phyloP scores from a whole-genome alignment of 306 rosid species.

The Castanea sativa region DNA sequence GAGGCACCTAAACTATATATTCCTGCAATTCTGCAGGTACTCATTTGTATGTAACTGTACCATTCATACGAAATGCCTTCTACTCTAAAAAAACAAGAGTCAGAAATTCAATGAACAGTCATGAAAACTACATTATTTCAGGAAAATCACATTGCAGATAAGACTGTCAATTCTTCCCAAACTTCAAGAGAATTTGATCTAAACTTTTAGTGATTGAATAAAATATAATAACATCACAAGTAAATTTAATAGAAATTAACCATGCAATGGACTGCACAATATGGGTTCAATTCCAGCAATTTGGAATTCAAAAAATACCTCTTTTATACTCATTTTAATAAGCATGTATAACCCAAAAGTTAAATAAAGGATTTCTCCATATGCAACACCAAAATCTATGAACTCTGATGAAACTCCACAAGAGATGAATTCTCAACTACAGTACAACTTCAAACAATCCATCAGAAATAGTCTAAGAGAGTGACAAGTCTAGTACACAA shows the following conservation, averaged over 20 bases:
- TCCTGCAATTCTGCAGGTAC: background rate
- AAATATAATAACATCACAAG: background rate
- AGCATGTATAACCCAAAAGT: background rate
- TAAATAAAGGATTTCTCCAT: background rate
- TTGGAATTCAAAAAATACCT: background rate
- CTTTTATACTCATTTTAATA: background rate
- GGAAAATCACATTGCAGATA: background rate
- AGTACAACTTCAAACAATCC: background rate
- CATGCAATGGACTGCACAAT: too few relatives aligned
- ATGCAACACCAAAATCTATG: background rate
- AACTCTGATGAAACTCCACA: background rate
- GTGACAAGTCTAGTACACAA: constrained; percentile 1
- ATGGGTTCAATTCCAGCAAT: too few relatives aligned
- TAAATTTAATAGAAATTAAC: too few relatives aligned
- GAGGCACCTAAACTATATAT: background rate
- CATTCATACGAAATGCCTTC: background rate
- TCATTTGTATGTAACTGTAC: background rate
- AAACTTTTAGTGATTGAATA: background rate
- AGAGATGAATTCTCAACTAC: background rate
- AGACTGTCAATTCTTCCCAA: background rate
- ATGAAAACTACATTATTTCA: background rate
- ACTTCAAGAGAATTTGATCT: background rate
- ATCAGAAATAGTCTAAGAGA: background rate
- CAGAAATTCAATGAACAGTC: background rate
- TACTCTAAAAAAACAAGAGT: background rate